Evolutionary conservation across 140 eudicot genomes (phyloP), one percentile per base, ranked within the genome.

Genomic region (Anethum foeniculum): DNA sequence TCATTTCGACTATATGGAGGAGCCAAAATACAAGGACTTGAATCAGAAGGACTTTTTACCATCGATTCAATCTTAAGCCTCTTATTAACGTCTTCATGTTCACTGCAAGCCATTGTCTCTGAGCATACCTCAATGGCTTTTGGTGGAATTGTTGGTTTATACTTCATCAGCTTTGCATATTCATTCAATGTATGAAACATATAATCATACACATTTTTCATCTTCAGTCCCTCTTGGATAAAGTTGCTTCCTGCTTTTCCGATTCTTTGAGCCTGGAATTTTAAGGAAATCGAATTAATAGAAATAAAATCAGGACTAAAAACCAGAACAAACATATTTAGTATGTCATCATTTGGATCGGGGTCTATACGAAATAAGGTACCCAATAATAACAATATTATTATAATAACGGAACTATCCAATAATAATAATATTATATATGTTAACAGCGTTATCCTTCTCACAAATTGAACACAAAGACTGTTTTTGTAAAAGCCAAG

Each of bases 21-120:
- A 43, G 78, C 48, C 58, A 75, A 46, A 10, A 75, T 1, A 49
- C 78, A 75, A 32, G 60, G 78, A 75, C 60, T n/a, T 44, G 78
- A 75, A 75, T 44, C 58, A 75, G 58, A 75, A 7, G 78, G 78
- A n/a, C 14, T 21, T 32, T 75, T 75, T 28, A 75, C 78, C 78
- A 75, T 75, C 7, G 78, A 75, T 14, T 75, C 78, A n/a, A 75
- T 44, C 78, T 75, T 75, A 30, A 75, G 27, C 56, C 51, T 75
- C 34, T 25, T 75, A 49, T 46, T 75, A 28, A 46, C 7, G 34
- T 46, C 58, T 43, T 43, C 34, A 4, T 48, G 78, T 13, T 75
- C 78, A 32, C 13, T 25, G 36, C 78, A 75, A 43, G 78, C 52
- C 78, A 75, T 46, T 27, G 58, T 75, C 60, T 75, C 78, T 30